phyloP scores from a whole-genome alignment of 2,329 filamentous ascomycete species.

The Paraphoma chrysanthemicola region DNA sequence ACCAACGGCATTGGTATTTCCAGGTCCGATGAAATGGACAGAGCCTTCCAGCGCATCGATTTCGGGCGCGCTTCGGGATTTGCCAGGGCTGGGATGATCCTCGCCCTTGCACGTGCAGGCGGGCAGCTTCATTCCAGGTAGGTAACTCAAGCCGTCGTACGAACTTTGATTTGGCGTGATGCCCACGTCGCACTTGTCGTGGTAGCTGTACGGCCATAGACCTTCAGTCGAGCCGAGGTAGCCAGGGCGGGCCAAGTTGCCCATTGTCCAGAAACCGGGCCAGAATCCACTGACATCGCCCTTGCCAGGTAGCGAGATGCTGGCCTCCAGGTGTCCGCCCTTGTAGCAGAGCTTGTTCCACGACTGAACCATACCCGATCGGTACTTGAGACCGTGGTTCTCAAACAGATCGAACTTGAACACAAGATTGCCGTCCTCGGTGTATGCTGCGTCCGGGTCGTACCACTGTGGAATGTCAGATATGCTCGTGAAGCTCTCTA shows the following conservation, averaged over 20 bases:
- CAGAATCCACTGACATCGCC: constrained; percentile 74
- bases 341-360: constrained; percentile 80
- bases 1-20: constrained; percentile 62
- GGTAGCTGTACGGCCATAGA: constrained; percentile 77
- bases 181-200: constrained; percentile 71
- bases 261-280: constrained; percentile 80
- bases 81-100: constrained; percentile 71
- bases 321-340: constrained; percentile 72
- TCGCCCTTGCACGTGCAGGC: constrained; percentile 70
- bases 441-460: constrained; percentile 71
- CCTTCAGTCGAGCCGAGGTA: constrained; percentile 75
- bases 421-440: constrained; percentile 67
- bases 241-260: constrained; percentile 73
- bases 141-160: constrained; percentile 68
- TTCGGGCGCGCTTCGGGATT: constrained; percentile 71
- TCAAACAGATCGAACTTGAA: constrained; percentile 70
- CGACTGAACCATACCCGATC: constrained; percentile 76
- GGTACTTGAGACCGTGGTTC: constrained; percentile 70
- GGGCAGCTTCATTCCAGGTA: constrained; percentile 74
- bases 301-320: constrained; percentile 71
- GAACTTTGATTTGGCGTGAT: constrained; percentile 77
- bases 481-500: not conserved
- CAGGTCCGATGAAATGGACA: constrained; percentile 59
- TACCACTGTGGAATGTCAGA: constrained; percentile 62
- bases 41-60: constrained; percentile 77